Evolutionary conservation across 1,284 basidiomycete species (phyloP), one percentile per base, ranked within the genome.

Genomic region (Ganoderma resinaceum): DNA sequence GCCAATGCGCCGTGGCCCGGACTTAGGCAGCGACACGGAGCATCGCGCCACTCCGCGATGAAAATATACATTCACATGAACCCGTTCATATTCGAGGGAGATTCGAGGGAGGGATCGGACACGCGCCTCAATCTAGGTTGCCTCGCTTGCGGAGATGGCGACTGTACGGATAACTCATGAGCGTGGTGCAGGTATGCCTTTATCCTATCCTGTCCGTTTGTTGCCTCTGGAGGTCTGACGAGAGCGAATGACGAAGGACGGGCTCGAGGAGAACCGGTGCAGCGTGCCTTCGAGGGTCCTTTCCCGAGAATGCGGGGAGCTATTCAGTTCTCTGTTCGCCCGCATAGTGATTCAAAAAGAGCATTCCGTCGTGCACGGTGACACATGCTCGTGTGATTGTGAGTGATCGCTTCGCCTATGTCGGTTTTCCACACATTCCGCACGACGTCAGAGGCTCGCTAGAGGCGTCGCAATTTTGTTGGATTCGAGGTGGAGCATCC

Each of bases 81-180:
- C 9, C 18, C 35, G 29, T 58, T 12, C 55, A 58, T 37, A 11
- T 37, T 37, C 55, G 20, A 58, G 55, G 55, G 33, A 58, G n/a
- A 37, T 58, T 58, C 33, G 55, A 33, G 55, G 33, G n/a, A 58
- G 55, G 35, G 55, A 58, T 58, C 55, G 35, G 37, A 62, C 52
- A 62, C 60, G 40, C 40, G 37, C 53, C 65, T 66, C 65, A 33
- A 40, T 66, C 65, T 61, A 55, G 59, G 46, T 66, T 59, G 40
- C 37, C 46, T 40, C 58, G 42, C 20, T 40, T 16, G 49, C 65
- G 65, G 65, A 66, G 65, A 66, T 66, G 40, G 59, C 23, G 37
- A 49, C 35, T 20, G 58, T 60, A 60, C 53, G 43, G 23, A 38
- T 14, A 38, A 58, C 20, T 55, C 23, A 55, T 37, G 23, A 35